Conservation (phyloP, 148 eudicot species). For the Fallopia convolvulus region DNA sequence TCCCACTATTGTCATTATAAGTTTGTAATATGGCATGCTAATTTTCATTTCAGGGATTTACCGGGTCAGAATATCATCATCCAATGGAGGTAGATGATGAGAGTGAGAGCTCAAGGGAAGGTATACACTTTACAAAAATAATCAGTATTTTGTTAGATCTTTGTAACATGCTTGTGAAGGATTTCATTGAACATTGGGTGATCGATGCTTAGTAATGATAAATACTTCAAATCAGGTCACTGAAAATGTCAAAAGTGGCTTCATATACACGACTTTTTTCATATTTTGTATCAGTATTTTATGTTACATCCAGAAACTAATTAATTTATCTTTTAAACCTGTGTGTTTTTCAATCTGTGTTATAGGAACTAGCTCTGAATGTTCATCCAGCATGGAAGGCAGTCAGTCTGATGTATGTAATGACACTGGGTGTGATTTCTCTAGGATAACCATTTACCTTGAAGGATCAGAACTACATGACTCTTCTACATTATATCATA, state of each 20-base stretch:
- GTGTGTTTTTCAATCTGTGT: background rate
- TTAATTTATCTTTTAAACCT: background rate
- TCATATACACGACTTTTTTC: background rate
- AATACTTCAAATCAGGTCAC: background rate
- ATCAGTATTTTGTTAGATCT: background rate
- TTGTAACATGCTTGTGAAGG: background rate
- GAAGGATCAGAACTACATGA: conserved; percentile 53
- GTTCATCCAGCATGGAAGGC: background rate
- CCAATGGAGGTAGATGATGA: conserved; percentile 31
- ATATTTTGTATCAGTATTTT: background rate
- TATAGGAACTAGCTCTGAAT: conserved; percentile 19
- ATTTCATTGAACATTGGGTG: background rate
- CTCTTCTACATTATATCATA: conserved; percentile 61
- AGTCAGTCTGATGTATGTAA: conserved; percentile 22
- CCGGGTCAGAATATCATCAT: conserved; percentile 16
- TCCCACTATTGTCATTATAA: conserved; percentile 1
- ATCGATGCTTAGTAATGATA: background rate
- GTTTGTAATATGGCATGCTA: background rate
- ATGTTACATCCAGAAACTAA: background rate
- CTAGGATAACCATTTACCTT: conserved; percentile 52
- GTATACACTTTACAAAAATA: background rate
- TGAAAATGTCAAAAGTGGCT: background rate
- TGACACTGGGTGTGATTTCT: conserved; percentile 25
- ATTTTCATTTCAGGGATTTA: conserved; percentile 31
- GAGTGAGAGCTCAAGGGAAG: conserved; percentile 16